phyloP scores from a whole-genome alignment of 108 stramenopile genomes.

The Halocafeteria seosinensis region DNA sequence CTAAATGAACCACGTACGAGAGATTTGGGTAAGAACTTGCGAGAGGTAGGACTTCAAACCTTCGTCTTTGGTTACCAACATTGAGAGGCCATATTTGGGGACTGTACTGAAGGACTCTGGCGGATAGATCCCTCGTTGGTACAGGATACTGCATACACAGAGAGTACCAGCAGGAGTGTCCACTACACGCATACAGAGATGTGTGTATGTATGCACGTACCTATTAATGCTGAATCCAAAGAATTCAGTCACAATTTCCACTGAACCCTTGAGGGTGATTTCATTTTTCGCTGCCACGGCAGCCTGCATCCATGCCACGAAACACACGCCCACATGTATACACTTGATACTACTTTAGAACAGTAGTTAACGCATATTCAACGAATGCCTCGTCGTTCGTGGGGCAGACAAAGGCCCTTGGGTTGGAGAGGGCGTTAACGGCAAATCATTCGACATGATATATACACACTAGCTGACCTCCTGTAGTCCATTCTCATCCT shows the following conservation, averaged over 20 bases:
- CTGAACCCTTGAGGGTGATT: constrained; percentile 83
- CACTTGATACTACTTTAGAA: too few relatives aligned
- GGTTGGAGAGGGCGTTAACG: too few relatives aligned
- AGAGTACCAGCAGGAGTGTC: not conserved
- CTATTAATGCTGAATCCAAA: constrained; percentile 92
- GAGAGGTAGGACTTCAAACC: constrained; percentile 61
- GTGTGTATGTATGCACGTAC: not conserved
- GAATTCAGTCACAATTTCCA: constrained; percentile 87
- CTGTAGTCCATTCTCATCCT: too few relatives aligned
- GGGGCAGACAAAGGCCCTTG: too few relatives aligned
- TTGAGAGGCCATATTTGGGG: constrained; percentile 81
- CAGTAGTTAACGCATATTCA: too few relatives aligned
- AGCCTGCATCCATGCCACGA: too few relatives aligned
- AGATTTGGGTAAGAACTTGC: constrained; percentile 72
- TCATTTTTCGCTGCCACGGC: constrained; percentile 47
- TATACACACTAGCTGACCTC: too few relatives aligned
- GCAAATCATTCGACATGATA: too few relatives aligned
- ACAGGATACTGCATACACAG: constrained; percentile 54
- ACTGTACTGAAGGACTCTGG: constrained; percentile 80
- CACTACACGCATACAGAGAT: not conserved
- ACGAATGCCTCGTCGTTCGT: too few relatives aligned
- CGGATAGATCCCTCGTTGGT: constrained; percentile 92
- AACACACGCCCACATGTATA: too few relatives aligned
- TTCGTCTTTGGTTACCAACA: constrained; percentile 81
- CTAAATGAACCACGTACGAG: too few relatives aligned